Evolutionary conservation across 2,329 filamentous ascomycete genomes (phyloP).

Genomic region (Fusarium neocosmosporiellum): DNA sequence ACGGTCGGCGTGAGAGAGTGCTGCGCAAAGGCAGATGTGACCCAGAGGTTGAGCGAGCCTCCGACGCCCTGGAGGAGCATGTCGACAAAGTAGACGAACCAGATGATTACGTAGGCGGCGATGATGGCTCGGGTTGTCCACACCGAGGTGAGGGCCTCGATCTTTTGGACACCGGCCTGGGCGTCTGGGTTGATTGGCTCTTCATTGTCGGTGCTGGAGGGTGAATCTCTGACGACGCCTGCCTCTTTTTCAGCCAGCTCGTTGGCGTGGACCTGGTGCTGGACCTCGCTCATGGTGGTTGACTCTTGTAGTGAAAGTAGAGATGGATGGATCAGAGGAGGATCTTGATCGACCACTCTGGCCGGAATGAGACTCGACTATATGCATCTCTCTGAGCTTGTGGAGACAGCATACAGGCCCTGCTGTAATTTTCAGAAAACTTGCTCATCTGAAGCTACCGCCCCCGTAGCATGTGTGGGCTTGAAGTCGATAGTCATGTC

Average conservation of each 20-base stretch:
- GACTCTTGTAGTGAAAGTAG: neutral
- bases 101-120: neutral
- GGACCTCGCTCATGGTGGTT: neutral
- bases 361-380: neutral
- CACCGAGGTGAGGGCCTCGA: neutral
- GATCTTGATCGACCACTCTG: neutral
- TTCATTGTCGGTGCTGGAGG: neutral
- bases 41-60: slow-evolving; percentile 49
- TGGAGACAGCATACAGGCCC: neutral
- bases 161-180: neutral
- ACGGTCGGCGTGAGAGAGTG: slow-evolving; percentile 65
- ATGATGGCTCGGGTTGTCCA: neutral
- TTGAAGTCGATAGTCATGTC: neutral
- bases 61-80: slow-evolving; percentile 33
- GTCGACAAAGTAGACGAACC: slow-evolving; percentile 20
- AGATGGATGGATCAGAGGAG: neutral
- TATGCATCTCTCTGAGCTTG: neutral
- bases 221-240: neutral
- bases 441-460: neutral
- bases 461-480: neutral
- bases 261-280: neutral
- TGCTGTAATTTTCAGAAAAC: neutral
- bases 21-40: slow-evolving; percentile 59
- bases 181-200: neutral
- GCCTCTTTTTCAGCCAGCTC: neutral